Base-by-base conservation (phyloP, 768 basidiomycete genomes). In the Steccherinum ochraceum region DNA sequence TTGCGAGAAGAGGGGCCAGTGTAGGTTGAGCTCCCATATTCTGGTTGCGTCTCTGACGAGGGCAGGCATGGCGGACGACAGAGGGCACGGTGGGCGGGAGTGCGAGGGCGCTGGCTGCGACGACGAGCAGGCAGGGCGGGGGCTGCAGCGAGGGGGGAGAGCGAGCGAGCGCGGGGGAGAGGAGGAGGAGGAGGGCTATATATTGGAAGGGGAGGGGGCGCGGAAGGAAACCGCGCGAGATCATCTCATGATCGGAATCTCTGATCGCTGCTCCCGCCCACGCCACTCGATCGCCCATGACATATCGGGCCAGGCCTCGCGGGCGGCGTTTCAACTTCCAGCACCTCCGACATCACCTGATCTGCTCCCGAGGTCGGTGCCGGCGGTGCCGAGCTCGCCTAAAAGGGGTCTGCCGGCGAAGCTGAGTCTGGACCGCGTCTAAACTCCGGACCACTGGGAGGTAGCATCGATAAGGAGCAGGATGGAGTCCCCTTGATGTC, bases 21-120 rank as follows among this genome's bases (percentile, higher is more conserved):
- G 70, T 43, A 82, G 71, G 62, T 83, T 81, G 61, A 74, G 58
- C 64, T 86, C 84, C 84, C 84, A 87, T 42, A 86, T 79, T 51
- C 80, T 71, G 3, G 84, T 87, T 24, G 84, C 80, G 59, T 82
- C 81, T 59, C 74, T 75, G 52, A 85, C 81, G 56, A 81, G 76
- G 35, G 72, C 68, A 40, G 67, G 68, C 67, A 69, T 69, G 54
- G 48, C 47, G 24, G 49, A 16, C n/a, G 47, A n/a, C 13, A 53
- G 16, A 40, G 20, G n/a, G 46, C 45, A 25, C 27, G 54, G 18
- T 47, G 46, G 24, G 41, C 12, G 45, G 12, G 48, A 24, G 39
- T 41, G 40, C 10, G 23, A 18, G 49, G 48, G 53, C 20, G 3
- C 45, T 13, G 35, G 45, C 39, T 50, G 24, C n/a, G 26, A 30